Evolutionary conservation across 2,329 filamentous ascomycete genomes (phyloP).

Genomic region (Fusarium oligoseptatum): DNA sequence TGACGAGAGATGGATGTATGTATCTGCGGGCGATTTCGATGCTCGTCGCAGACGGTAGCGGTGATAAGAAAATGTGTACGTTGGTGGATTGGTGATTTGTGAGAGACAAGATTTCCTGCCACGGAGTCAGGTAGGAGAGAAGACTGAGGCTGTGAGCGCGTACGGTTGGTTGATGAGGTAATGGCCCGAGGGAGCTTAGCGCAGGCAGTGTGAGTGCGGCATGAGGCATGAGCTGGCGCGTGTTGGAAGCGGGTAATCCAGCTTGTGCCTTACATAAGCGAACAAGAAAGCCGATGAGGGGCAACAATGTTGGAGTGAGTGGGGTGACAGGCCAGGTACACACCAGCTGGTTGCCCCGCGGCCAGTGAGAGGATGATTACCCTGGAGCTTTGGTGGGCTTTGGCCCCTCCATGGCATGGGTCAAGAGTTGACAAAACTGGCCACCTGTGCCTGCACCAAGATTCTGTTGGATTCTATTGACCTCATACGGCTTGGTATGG

Average conservation of each 20-base stretch:
- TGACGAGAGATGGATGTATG: neutral
- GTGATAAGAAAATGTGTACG: conserved; percentile 19
- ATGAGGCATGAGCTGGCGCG: conserved; percentile 37
- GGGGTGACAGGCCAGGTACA: conserved; percentile 5
- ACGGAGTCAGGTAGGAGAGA: conserved; percentile 27
- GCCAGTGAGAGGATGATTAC: conserved; percentile 7
- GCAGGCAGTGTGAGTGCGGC: conserved; percentile 8
- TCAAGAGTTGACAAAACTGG: conserved; percentile 5
- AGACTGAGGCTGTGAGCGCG: conserved; percentile 30
- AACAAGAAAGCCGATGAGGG: conserved; percentile 4
- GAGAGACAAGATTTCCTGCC: conserved; percentile 29
- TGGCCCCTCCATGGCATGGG: conserved; percentile 24
- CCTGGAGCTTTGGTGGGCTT: conserved; percentile 13
- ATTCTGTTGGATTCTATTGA: conserved; percentile 32
- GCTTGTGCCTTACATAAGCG: conserved; percentile 36
- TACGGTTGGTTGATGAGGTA: conserved; percentile 47
- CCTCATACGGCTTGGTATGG: neutral
- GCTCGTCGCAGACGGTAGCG: conserved; percentile 32
- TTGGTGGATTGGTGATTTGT: conserved; percentile 27
- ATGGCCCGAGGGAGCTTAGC: conserved; percentile 39
- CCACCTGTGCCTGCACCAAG: conserved; percentile 8
- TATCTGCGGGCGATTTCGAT: conserved; percentile 27
- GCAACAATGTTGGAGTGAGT: conserved; percentile 3
- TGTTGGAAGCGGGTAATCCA: neutral
- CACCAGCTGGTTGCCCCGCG: conserved; percentile 19